Evolutionary conservation across 2,329 filamentous ascomycete species (phyloP).

Genomic region (Fusarium sp.): DNA sequence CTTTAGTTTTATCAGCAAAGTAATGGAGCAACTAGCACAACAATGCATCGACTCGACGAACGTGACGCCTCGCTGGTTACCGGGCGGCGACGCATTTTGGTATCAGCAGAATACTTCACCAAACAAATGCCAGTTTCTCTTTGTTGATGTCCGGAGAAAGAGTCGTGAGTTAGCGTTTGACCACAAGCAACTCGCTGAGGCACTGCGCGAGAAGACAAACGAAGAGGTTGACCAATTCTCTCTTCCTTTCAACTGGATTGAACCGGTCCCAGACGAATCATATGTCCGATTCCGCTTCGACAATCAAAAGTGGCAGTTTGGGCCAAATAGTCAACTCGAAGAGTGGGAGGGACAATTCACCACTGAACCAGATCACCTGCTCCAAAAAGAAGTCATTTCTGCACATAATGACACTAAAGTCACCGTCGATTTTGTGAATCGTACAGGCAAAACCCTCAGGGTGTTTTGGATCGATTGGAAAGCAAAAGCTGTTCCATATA

Average conservation of each 20-base stretch:
- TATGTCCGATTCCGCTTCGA: slow-evolving; percentile 33
- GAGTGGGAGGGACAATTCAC: slow-evolving; percentile 33
- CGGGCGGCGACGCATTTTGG: slow-evolving; percentile 38
- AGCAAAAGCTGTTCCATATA: slow-evolving; percentile 25
- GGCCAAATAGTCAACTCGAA: slow-evolving; percentile 14
- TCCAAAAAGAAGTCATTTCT: slow-evolving; percentile 36
- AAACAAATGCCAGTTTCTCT: slow-evolving; percentile 35
- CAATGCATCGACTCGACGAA: slow-evolving; percentile 12
- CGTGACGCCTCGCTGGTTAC: slow-evolving; percentile 39
- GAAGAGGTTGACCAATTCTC: slow-evolving; percentile 4
- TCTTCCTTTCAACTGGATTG: slow-evolving; percentile 40
- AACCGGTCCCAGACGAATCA: slow-evolving; percentile 13
- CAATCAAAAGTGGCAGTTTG: slow-evolving; percentile 33
- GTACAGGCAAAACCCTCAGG: slow-evolving; percentile 24
- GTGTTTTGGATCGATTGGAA: slow-evolving; percentile 41
- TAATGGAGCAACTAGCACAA: slow-evolving; percentile 4
- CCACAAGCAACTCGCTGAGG: slow-evolving; percentile 33
- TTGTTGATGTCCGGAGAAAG: slow-evolving; percentile 31
- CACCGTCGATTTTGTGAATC: slow-evolving; percentile 41
- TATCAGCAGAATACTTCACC: slow-evolving; percentile 28
- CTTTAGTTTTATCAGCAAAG: accelerated
- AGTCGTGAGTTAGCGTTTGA: slow-evolving; percentile 32
- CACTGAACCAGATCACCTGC: neutral
- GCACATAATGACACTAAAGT: slow-evolving; percentile 5
- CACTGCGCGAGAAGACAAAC: slow-evolving; percentile 15